Evolutionary conservation across 768 basidiomycete genomes (phyloP).

Genomic region (Russula lepida): DNA sequence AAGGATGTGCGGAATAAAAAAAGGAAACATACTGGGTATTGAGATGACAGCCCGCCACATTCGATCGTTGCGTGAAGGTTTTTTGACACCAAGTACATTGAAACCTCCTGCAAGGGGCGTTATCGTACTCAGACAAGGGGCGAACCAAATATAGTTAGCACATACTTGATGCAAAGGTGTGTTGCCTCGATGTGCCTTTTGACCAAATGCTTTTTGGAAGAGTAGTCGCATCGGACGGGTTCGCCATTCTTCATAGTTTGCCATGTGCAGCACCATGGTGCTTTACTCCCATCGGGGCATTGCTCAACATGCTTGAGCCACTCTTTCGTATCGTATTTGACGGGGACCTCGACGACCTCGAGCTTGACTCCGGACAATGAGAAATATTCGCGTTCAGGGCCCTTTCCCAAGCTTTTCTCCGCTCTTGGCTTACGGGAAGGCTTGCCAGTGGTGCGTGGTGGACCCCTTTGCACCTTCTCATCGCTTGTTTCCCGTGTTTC

Average conservation of each 20-base stretch:
- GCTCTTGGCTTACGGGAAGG: slow-evolving; percentile 1
- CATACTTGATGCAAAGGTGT: slow-evolving; percentile 53
- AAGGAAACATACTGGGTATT: slow-evolving; percentile 39
- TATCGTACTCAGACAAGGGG: slow-evolving; percentile 17
- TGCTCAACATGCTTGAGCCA: slow-evolving; percentile 18
- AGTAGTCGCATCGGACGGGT: slow-evolving; percentile 34
- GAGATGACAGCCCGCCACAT: slow-evolving; percentile 46
- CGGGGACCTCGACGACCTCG: slow-evolving; percentile 20
- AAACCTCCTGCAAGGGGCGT: slow-evolving; percentile 35
- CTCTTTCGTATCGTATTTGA: slow-evolving; percentile 19
- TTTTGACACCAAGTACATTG: slow-evolving; percentile 45
- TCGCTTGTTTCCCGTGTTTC: not conserved
- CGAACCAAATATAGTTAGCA: slow-evolving; percentile 15
- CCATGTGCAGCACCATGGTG: slow-evolving; percentile 37
- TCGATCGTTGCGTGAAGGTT: slow-evolving; percentile 51
- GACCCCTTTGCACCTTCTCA: not conserved
- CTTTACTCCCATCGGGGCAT: slow-evolving; percentile 16
- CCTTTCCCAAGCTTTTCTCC: not conserved
- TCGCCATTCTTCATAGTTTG: slow-evolving; percentile 28
- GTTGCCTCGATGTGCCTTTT: slow-evolving; percentile 60
- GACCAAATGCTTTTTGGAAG: slow-evolving; percentile 54
- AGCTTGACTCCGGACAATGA: slow-evolving; percentile 18
- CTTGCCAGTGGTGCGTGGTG: slow-evolving; percentile 1
- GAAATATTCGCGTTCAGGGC: slow-evolving; percentile 15
- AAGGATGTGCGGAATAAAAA: slow-evolving; percentile 12